Conservation (phyloP, 352 stramenopile genomes). For the Peronospora belbahrii region DNA sequence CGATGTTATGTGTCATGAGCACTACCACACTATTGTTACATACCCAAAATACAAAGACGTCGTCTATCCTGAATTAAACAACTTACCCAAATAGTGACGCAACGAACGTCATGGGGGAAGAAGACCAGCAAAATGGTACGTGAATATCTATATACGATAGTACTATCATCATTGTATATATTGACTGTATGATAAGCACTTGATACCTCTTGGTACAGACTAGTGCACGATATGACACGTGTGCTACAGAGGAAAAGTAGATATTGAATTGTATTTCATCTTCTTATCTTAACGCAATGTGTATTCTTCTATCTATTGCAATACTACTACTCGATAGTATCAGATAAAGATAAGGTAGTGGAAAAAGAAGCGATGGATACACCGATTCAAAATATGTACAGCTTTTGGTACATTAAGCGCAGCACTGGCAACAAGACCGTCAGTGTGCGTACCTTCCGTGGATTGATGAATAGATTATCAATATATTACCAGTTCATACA, state of each 20-base stretch:
- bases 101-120: too few relatives aligned
- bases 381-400: slow-evolving; percentile 86
- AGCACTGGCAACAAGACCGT: slow-evolving; percentile 69
- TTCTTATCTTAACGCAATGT: too few relatives aligned
- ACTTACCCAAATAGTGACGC: not conserved
- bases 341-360: slow-evolving; percentile 24
- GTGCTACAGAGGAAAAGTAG: too few relatives aligned
- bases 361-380: slow-evolving; percentile 34
- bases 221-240: too few relatives aligned
- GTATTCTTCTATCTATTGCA: too few relatives aligned
- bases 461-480: not conserved
- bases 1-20: too few relatives aligned
- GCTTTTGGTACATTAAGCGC: slow-evolving; percentile 87
- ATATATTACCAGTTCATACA: not conserved
- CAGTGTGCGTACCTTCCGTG: slow-evolving; percentile 44
- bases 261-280: too few relatives aligned
- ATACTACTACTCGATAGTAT: slow-evolving; percentile 4
- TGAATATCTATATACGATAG: not conserved
- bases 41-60: too few relatives aligned
- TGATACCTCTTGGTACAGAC: too few relatives aligned
- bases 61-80: not conserved
- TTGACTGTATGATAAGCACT: too few relatives aligned
- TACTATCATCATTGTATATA: too few relatives aligned
- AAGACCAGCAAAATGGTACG: slow-evolving; percentile 37
- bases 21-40: too few relatives aligned